phyloP scores from a whole-genome alignment of 306 rosid genomes.

The Rosa persica region DNA sequence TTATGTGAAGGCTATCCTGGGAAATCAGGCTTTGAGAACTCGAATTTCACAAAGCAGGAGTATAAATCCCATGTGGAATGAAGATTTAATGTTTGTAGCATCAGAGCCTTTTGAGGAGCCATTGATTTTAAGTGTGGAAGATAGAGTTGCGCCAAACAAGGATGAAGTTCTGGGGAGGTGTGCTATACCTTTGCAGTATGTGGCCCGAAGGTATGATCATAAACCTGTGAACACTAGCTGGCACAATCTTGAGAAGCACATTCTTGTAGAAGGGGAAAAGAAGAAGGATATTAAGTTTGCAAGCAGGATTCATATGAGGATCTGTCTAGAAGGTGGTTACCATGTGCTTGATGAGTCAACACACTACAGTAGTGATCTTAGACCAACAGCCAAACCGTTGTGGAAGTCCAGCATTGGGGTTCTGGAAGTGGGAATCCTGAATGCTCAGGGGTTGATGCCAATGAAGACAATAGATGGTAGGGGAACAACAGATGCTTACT shows the following conservation, averaged over 20 bases:
- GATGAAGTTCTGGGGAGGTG: constrained; percentile 80
- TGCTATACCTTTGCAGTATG: constrained; percentile 51
- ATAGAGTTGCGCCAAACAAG: constrained; percentile 82
- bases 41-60: constrained; percentile 67
- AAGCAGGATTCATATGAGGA: constrained; percentile 85
- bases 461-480: constrained; percentile 86
- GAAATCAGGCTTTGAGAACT: constrained; percentile 77
- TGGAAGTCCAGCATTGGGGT: constrained; percentile 93
- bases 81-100: constrained; percentile 95
- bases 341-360: constrained; percentile 96
- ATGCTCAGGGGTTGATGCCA: constrained; percentile 90
- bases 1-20: constrained; percentile 75
- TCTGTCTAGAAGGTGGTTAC: constrained; percentile 94
- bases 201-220: constrained; percentile 78
- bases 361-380: constrained; percentile 96
- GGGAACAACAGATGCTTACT: constrained; percentile 90
- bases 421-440: constrained; percentile 83
- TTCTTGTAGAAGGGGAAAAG: constrained; percentile 83
- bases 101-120: constrained; percentile 92
- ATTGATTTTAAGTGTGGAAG: constrained; percentile 82
- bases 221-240: constrained; percentile 80
- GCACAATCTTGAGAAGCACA: constrained; percentile 69
- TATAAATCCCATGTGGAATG: constrained; percentile 96
- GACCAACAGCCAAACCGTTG: constrained; percentile 82
- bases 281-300: constrained; percentile 90